Evolutionary conservation across 108 stramenopile species (phyloP).

Genomic region (Conticribra weissflogii): DNA sequence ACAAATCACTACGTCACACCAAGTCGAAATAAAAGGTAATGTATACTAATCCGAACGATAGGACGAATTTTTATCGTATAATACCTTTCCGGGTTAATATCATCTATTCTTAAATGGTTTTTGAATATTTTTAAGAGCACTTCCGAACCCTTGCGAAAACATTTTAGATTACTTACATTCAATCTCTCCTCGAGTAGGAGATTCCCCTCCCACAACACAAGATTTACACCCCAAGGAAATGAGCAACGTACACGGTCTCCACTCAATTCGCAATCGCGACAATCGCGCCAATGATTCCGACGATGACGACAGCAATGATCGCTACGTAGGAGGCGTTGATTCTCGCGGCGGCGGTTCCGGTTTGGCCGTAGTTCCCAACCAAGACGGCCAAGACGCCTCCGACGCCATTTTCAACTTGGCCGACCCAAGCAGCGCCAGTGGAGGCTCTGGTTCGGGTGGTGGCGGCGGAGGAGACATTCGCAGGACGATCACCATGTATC

Average conservation of each 20-base stretch:
- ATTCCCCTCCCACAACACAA: too few relatives aligned
- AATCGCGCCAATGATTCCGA: slow-evolving; percentile 36
- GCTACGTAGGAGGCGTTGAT: slow-evolving; percentile 83
- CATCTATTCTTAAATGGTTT: too few relatives aligned
- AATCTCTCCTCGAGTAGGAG: too few relatives aligned
- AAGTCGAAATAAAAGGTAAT: too few relatives aligned
- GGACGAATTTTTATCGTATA: too few relatives aligned
- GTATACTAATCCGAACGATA: too few relatives aligned
- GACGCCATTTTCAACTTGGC: slow-evolving; percentile 64
- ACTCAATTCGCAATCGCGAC: slow-evolving; percentile 61
- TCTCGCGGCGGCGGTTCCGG: slow-evolving; percentile 86
- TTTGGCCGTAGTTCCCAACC: slow-evolving; percentile 83
- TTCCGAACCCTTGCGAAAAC: too few relatives aligned
- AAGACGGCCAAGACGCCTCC: slow-evolving; percentile 12
- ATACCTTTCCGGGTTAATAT: too few relatives aligned
- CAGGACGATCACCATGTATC: slow-evolving; percentile 93
- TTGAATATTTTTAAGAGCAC: too few relatives aligned
- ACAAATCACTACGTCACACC: too few relatives aligned
- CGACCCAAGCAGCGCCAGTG: slow-evolving; percentile 43
- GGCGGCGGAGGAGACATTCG: slow-evolving; percentile 37
- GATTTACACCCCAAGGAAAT: too few relatives aligned
- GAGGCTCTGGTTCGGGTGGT: slow-evolving; percentile 9
- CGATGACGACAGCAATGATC: slow-evolving; percentile 61
- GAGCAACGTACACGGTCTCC: slow-evolving; percentile 86
- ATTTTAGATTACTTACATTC: too few relatives aligned